Evolutionary conservation across 2,329 filamentous ascomycete species (phyloP).

Genomic region (Lojkania enalia): DNA sequence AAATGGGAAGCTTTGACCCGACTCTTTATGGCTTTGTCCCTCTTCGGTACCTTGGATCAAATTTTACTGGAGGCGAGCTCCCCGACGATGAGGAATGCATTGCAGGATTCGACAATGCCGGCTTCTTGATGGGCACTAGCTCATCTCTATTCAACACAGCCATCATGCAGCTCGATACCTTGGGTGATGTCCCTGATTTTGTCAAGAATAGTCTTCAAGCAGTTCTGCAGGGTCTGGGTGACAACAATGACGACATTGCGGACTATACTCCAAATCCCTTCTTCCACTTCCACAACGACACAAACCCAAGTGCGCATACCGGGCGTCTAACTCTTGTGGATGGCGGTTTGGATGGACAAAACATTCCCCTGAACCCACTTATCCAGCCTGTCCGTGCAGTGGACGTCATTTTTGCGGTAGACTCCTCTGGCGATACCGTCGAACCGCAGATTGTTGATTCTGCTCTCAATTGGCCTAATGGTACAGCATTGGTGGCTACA

Average conservation of each 20-base stretch:
- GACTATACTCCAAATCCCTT: constrained; percentile 78
- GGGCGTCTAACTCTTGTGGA: constrained; percentile 71
- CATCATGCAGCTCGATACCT: constrained; percentile 65
- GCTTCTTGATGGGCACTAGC: constrained; percentile 84
- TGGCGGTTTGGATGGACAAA: constrained; percentile 76
- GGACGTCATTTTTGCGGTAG: constrained; percentile 80
- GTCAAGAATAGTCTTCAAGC: constrained; percentile 56
- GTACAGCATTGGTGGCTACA: constrained; percentile 72
- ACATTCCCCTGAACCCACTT: constrained; percentile 76
- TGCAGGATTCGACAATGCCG: constrained; percentile 78
- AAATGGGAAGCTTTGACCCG: constrained; percentile 77
- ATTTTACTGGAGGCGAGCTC: constrained; percentile 67
- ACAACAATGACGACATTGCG: constrained; percentile 71
- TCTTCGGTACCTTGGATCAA: constrained; percentile 71
- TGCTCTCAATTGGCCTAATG: constrained; percentile 71
- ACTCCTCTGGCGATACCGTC: constrained; percentile 73
- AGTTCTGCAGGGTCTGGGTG: constrained; percentile 60
- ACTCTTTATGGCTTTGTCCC: constrained; percentile 73
- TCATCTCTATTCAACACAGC: constrained; percentile 83
- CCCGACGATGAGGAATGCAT: constrained; percentile 64
- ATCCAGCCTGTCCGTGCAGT: constrained; percentile 72
- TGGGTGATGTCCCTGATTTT: constrained; percentile 52
- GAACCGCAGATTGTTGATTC: constrained; percentile 29
- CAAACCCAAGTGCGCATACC: constrained; percentile 60
- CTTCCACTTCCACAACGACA: constrained; percentile 62